A percentile compares a stretch with the other conserved stretches of the same genome.
These are phyloP conservation scores for Avena sativa DNA, from an alignment of 176 grass and related monocot genomes.

Conservation along the genomic window DNA sequence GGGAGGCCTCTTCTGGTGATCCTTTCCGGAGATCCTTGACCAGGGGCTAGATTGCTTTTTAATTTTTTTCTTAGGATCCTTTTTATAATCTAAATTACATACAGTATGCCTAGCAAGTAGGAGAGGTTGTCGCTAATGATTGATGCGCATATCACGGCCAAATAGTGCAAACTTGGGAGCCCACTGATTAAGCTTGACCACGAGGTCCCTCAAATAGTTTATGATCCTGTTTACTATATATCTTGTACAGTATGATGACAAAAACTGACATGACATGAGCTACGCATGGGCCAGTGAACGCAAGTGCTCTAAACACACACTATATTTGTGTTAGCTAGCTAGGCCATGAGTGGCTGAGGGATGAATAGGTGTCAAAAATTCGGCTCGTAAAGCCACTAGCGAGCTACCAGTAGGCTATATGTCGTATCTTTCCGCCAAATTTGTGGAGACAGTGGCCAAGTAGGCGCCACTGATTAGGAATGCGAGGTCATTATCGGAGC, in stretches of 20 bases:
- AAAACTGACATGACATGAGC: conserved; percentile 22
- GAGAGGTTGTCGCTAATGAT: not conserved
- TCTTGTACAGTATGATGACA: conserved; percentile 23
- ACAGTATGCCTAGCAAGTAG: not conserved
- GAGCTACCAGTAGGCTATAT: not conserved
- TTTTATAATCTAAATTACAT: too few relatives aligned
- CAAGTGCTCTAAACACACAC: too few relatives aligned
- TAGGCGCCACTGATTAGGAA: not conserved
- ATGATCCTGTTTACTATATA: conserved; percentile 4
- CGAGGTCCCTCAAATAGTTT: conserved; percentile 22
- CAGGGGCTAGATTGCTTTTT: too few relatives aligned
- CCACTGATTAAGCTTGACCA: not conserved
- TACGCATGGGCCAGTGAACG: not conserved
- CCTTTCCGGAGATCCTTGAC: too few relatives aligned
- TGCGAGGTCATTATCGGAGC: not conserved
- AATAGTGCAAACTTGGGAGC: not conserved
- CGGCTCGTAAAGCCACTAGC: not conserved
- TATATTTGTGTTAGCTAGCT: too few relatives aligned
- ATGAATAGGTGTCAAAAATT: not conserved
- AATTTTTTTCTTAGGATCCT: too few relatives aligned
- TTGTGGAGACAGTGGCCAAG: not conserved
- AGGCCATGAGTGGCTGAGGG: not conserved
- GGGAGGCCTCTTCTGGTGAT: too few relatives aligned
- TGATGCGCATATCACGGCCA: conserved; percentile 38
- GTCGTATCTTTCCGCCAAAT: conserved; percentile 14